Percentiles rank a stretch among this genome's conserved stretches.
phyloP scores from a whole-genome alignment of 352 stramenopile species.

The Globisporangium spiculum region DNA sequence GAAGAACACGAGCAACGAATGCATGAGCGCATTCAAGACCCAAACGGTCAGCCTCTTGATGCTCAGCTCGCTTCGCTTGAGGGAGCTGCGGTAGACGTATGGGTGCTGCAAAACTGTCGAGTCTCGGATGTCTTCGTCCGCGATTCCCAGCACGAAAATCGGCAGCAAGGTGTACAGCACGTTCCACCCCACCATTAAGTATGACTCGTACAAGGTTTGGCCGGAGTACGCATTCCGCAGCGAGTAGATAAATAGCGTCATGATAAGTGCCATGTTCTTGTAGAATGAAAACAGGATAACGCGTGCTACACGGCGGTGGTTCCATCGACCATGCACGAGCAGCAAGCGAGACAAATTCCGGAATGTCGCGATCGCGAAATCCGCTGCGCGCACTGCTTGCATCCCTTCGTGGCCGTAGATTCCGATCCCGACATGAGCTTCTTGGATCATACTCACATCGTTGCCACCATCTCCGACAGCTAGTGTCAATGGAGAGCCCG shows the following conservation, averaged over 20 bases:
- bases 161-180: conserved; percentile 94
- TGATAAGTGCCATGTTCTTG: conserved; percentile 93
- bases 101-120: conserved; percentile 67
- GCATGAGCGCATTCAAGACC: conserved; percentile 71
- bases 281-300: conserved; percentile 90
- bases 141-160: conserved; percentile 88
- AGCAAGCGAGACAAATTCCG: conserved; percentile 73
- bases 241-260: conserved; percentile 90
- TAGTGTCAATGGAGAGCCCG: conserved; percentile 83
- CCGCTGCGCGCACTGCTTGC: conserved; percentile 79
- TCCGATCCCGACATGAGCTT: conserved; percentile 97
- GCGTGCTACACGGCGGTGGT: conserved; percentile 71
- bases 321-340: conserved; percentile 83
- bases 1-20: conserved; percentile 74
- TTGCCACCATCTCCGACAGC: conserved; percentile 99
- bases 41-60: conserved; percentile 57
- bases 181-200: conserved; percentile 93
- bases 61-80: conserved; percentile 60
- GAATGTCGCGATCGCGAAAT: conserved; percentile 87
- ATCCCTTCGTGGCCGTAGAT: conserved; percentile 98
- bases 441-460: conserved; percentile 99
- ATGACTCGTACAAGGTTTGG: conserved; percentile 85
- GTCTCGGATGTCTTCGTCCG: conserved; percentile 81
- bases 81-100: conserved; percentile 74
- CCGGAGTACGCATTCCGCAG: conserved; percentile 91